Conservation (phyloP, 192 early-diverging fungal species). For the Kappamyces sp. region DNA sequence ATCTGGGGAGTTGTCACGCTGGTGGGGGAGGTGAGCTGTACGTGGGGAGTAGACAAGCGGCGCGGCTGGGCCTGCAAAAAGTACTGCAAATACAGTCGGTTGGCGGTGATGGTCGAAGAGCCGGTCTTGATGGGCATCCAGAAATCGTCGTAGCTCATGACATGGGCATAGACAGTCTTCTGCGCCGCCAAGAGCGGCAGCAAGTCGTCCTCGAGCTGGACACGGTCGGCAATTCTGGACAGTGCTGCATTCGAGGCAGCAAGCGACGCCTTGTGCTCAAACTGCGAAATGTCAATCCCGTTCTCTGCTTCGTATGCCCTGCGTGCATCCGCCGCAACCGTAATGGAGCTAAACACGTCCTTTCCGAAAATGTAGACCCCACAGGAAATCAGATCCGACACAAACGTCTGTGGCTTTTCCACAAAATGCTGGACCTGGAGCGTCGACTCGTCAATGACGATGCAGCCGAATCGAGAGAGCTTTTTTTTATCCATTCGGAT, state of each 20-base stretch:
- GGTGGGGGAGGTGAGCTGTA: slow-evolving; percentile 13
- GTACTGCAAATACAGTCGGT: slow-evolving; percentile 87
- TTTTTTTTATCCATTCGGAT: slow-evolving; percentile 74
- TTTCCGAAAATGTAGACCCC: slow-evolving; percentile 92
- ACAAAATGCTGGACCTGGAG: slow-evolving; percentile 94
- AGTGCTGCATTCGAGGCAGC: slow-evolving; percentile 13
- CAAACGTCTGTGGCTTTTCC: slow-evolving; percentile 94
- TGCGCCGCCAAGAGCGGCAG: slow-evolving; percentile 75
- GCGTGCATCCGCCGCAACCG: slow-evolving; percentile 66
- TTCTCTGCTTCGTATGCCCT: slow-evolving; percentile 52
- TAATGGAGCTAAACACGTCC: slow-evolving; percentile 82
- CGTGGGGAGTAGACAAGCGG: slow-evolving; percentile 50
- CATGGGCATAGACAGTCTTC: slow-evolving; percentile 81
- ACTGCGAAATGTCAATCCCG: slow-evolving; percentile 22
- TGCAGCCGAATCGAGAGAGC: slow-evolving; percentile 84
- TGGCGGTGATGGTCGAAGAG: slow-evolving; percentile 88
- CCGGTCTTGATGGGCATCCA: slow-evolving; percentile 98
- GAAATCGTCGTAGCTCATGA: slow-evolving; percentile 60
- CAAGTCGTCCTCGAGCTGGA: slow-evolving; percentile 92
- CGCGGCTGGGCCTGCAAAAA: slow-evolving; percentile 55
- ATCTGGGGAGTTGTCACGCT: slow-evolving; percentile 3
- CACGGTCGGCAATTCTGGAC: slow-evolving; percentile 32
- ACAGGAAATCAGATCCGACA: slow-evolving; percentile 90
- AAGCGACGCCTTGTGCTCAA: background rate
- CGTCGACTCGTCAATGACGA: slow-evolving; percentile 84